Conservation (phyloP, 495 filamentous ascomycete species). For the Aspergillus sparsus region DNA sequence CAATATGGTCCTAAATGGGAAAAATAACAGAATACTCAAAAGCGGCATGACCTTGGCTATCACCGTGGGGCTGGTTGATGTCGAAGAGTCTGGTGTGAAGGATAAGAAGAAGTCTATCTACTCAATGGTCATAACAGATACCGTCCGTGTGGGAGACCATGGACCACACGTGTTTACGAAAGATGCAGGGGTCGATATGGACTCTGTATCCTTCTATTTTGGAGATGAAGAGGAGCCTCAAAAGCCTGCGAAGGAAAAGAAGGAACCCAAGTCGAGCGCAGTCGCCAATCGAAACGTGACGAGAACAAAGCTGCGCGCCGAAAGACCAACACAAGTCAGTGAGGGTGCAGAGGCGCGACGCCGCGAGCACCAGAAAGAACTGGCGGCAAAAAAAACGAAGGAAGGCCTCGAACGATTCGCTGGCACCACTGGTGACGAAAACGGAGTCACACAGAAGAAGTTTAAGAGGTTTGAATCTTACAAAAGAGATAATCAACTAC, state of each 20-base stretch:
- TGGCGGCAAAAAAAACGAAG: slow-evolving; percentile 83
- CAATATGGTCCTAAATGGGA: slow-evolving; percentile 78
- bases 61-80: slow-evolving; percentile 81
- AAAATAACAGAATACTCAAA: slow-evolving; percentile 77
- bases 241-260: slow-evolving; percentile 67
- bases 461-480: slow-evolving; percentile 99
- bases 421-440: slow-evolving; percentile 75
- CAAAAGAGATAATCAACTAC: slow-evolving; percentile 96
- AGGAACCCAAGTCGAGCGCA: slow-evolving; percentile 77
- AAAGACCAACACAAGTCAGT: slow-evolving; percentile 79
- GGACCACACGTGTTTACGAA: slow-evolving; percentile 86
- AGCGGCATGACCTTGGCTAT: slow-evolving; percentile 97
- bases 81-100: slow-evolving; percentile 78
- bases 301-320: slow-evolving; percentile 88
- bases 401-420: slow-evolving; percentile 83
- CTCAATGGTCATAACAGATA: slow-evolving; percentile 88
- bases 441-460: slow-evolving; percentile 90
- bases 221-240: slow-evolving; percentile 80
- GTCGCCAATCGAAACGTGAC: slow-evolving; percentile 90
- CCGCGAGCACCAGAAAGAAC: slow-evolving; percentile 89
- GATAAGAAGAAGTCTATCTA: slow-evolving; percentile 86
- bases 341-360: slow-evolving; percentile 88
- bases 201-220: slow-evolving; percentile 95
- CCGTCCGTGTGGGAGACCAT: slow-evolving; percentile 76
- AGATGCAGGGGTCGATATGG: slow-evolving; percentile 84